phyloP scores from a whole-genome alignment of 2,329 filamentous ascomycete genomes.

The Ascochyta viciae-villosae region DNA sequence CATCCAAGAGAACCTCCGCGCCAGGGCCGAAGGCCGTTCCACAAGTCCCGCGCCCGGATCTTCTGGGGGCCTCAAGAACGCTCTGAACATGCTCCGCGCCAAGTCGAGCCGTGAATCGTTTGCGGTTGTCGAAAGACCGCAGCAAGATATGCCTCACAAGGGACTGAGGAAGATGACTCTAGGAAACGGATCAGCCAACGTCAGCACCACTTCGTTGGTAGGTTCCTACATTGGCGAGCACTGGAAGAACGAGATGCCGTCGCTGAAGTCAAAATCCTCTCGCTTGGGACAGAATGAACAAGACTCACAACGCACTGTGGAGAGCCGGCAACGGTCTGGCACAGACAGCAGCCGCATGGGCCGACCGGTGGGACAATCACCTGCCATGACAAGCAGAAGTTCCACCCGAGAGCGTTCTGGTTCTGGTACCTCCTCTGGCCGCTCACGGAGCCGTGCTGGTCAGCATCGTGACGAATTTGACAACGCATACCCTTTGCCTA shows the following conservation, averaged over 20 bases:
- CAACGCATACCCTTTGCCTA: conserved; percentile 42
- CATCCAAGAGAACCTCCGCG: conserved; percentile 76
- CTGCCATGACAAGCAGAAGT: conserved; percentile 50
- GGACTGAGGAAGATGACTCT: conserved; percentile 69
- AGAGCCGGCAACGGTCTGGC: conserved; percentile 40
- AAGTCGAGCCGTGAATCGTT: conserved; percentile 75
- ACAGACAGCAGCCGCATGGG: conserved; percentile 43
- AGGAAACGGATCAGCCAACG: conserved; percentile 50
- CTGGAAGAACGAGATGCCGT: conserved; percentile 36
- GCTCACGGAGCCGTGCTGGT: conserved; percentile 61
- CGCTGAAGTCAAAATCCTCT: conserved; percentile 39
- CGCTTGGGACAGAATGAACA: conserved; percentile 45
- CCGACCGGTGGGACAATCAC: conserved; percentile 41
- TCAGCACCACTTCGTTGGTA: conserved; percentile 45
- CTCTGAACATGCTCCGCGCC: conserved; percentile 68
- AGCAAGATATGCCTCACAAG: conserved; percentile 58
- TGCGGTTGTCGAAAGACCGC: conserved; percentile 52
- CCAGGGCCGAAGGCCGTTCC: conserved; percentile 63
- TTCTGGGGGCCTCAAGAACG: conserved; percentile 57
- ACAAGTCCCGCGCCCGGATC: conserved; percentile 46
- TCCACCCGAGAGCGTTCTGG: conserved; percentile 61
- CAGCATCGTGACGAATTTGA: conserved; percentile 61
- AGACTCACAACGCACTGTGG: conserved; percentile 43
- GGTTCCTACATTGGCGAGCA: conserved; percentile 32
- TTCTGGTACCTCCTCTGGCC: conserved; percentile 60